Evolutionary conservation across 1,284 basidiomycete genomes (phyloP).

Genomic region (Rhodotorula glutinis): DNA sequence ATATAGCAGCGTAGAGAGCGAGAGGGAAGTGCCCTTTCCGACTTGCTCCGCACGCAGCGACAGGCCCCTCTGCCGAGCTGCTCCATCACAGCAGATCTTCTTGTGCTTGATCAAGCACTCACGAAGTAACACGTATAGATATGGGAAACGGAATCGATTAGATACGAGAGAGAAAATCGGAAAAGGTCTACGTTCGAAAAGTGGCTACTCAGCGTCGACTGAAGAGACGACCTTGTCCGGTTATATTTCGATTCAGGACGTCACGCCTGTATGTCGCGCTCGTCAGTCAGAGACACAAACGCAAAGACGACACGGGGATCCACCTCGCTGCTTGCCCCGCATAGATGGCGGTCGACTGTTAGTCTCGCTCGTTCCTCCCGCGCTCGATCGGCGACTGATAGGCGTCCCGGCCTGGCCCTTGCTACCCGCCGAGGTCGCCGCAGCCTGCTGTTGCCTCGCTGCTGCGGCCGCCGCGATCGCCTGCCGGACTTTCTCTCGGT

Average conservation of each 20-base stretch:
- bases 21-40: too few species aligned
- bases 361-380: not conserved
- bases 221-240: too few species aligned
- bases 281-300: not conserved
- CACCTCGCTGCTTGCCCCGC: not conserved
- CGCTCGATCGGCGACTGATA: constrained; percentile 1
- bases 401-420: not conserved
- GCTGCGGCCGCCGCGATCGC: constrained; percentile 6
- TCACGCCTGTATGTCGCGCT: not conserved
- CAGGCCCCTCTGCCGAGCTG: too few species aligned
- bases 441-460: not conserved
- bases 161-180: too few species aligned
- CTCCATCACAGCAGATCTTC: too few species aligned
- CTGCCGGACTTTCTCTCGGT: constrained; percentile 3
- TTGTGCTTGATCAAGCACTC: too few species aligned
- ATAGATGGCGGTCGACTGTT: not conserved
- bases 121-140: too few species aligned
- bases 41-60: too few species aligned
- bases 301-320: not conserved
- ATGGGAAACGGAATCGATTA: too few species aligned
- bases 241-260: not conserved
- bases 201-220: not conserved
- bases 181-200: not conserved
- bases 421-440: not conserved
- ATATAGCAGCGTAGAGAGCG: too few species aligned